Evolutionary conservation across 2,329 filamentous ascomycete genomes (phyloP).

Genomic region (Cladosporium cucumerinum): DNA sequence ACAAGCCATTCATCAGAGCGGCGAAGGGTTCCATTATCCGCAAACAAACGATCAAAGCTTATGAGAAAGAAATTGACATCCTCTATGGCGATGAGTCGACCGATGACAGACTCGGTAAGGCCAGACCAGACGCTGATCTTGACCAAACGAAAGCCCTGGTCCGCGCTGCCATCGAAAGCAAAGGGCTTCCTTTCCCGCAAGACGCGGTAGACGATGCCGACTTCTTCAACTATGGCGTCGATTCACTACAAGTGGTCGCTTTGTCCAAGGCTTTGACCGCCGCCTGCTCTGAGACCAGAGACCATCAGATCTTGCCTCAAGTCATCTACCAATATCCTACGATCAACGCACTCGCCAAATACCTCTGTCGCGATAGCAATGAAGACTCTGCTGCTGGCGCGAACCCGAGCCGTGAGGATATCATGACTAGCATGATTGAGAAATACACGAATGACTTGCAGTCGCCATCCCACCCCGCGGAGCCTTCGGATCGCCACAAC

Average conservation of each 20-base stretch:
- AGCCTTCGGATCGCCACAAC: neutral
- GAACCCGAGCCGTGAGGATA: neutral
- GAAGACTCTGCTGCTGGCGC: neutral
- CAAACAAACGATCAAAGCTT: neutral
- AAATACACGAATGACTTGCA: neutral
- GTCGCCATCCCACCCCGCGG: neutral
- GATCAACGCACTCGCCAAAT: neutral
- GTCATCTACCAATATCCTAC: neutral
- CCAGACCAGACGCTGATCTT: neutral
- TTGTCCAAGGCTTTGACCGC: neutral
- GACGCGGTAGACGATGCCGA: neutral
- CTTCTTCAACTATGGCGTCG: neutral
- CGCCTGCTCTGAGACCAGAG: neutral
- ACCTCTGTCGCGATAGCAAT: neutral
- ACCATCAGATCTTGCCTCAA: neutral
- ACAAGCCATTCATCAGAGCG: conserved; percentile 47
- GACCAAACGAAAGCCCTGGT: neutral
- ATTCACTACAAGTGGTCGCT: neutral
- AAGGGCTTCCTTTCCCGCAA: neutral
- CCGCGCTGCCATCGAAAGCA: neutral
- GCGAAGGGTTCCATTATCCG: conserved; percentile 47
- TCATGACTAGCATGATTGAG: neutral
- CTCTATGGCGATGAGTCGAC: neutral
- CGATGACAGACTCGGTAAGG: neutral
- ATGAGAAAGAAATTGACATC: neutral